A percentile compares a stretch with the other conserved stretches of the same genome.
Evolutionary conservation across 2,329 filamentous ascomycete genomes (phyloP).

Genomic region (Ophiostoma novo-ulmi): DNA sequence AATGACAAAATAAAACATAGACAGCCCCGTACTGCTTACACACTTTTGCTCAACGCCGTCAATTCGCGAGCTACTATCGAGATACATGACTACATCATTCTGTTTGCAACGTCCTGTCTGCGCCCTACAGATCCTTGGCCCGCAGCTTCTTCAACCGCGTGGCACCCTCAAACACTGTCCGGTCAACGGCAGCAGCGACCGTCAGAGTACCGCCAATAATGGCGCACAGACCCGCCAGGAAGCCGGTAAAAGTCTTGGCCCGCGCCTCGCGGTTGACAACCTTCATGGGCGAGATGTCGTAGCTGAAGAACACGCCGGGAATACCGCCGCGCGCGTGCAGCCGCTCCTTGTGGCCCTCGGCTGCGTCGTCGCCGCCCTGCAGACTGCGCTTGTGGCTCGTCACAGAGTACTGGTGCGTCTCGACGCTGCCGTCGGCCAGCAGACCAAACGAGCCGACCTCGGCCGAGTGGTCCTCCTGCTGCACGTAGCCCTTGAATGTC

Average conservation of each 20-base stretch:
- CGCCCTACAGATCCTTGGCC: conserved; percentile 51
- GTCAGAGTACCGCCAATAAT: conserved; percentile 93
- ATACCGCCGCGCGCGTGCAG: conserved; percentile 87
- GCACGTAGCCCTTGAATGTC: conserved; percentile 39
- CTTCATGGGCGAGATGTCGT: conserved; percentile 99
- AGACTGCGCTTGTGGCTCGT: conserved; percentile 93
- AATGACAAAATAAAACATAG: not conserved
- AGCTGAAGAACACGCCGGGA: conserved; percentile 97
- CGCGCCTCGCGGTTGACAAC: conserved; percentile 94
- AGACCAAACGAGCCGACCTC: conserved; percentile 66
- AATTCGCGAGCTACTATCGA: not conserved
- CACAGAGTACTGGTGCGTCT: conserved; percentile 97
- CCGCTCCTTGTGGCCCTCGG: conserved; percentile 87
- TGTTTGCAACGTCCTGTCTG: not conserved
- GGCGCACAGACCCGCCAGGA: conserved; percentile 89
- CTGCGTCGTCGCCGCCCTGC: conserved; percentile 72
- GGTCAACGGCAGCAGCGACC: conserved; percentile 87
- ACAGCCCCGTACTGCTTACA: not conserved
- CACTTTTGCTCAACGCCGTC: not conserved
- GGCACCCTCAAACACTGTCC: conserved; percentile 83
- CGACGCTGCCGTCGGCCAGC: conserved; percentile 69
- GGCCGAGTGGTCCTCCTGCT: conserved; percentile 38
- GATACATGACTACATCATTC: not conserved
- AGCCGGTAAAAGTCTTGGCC: conserved; percentile 82
- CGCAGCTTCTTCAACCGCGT: conserved; percentile 82